Percentiles rank a stretch among this genome's conserved stretches.
These are phyloP conservation scores for Ambrosia trifida DNA, from an alignment of 129 eudicot genomes.

Conservation along the genomic window DNA sequence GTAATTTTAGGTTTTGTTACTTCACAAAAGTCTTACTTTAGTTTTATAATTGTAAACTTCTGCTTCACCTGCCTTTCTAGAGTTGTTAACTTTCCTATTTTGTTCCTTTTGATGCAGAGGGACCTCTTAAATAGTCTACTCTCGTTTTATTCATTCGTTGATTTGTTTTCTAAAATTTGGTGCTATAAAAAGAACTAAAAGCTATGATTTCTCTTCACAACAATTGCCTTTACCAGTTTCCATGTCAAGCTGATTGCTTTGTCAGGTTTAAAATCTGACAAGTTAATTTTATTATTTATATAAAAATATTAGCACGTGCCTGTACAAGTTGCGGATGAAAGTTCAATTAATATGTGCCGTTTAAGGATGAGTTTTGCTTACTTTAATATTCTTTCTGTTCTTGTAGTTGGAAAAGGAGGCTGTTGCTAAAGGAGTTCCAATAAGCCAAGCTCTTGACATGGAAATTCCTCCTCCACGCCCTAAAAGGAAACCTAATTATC, in stretches of 20 bases:
- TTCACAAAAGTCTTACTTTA: background rate
- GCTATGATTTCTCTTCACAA: background rate
- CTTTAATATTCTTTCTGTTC: background rate
- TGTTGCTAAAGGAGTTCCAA: constrained; percentile 67
- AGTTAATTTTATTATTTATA: constrained; percentile 16
- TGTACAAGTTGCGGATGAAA: background rate
- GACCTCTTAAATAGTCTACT: background rate
- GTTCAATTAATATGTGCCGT: background rate
- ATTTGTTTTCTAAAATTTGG: background rate
- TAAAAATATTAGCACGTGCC: background rate
- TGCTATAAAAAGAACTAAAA: background rate
- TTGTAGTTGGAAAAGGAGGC: constrained; percentile 97
- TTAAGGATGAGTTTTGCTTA: background rate
- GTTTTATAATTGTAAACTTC: background rate
- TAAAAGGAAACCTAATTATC: constrained; percentile 93
- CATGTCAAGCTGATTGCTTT: background rate
- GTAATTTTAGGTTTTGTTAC: background rate
- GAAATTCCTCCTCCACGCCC: constrained; percentile 99
- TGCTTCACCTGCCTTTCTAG: background rate
- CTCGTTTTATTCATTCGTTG: background rate
- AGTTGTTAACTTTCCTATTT: background rate
- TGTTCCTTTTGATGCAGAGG: background rate
- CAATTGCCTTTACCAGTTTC: constrained; percentile 1
- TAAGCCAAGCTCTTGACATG: constrained; percentile 76
- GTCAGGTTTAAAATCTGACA: background rate